Conservation (phyloP, 1,284 basidiomycete species). For the Leccinum solheimii region DNA sequence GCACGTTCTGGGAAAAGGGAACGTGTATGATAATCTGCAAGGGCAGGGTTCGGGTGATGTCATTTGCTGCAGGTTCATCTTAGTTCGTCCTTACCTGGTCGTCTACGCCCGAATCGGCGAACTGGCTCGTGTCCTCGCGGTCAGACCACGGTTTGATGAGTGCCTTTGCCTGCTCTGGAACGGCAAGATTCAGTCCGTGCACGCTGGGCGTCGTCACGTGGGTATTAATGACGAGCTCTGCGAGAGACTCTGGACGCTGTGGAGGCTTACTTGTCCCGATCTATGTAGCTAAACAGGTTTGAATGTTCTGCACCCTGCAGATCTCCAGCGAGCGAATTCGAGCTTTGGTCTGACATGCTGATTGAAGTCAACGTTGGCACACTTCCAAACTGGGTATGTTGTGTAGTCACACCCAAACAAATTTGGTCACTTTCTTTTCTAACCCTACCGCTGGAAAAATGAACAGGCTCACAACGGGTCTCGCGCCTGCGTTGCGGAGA, state of each 20-base stretch:
- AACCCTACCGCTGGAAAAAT: neutral
- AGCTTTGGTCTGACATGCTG: constrained; percentile 16
- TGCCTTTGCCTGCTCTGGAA: constrained; percentile 73
- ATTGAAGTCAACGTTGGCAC: constrained; percentile 2
- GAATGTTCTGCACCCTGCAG: constrained; percentile 45
- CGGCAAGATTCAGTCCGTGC: constrained; percentile 72
- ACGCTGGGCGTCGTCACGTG: constrained; percentile 50
- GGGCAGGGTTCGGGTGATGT: constrained; percentile 14
- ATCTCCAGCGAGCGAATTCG: constrained; percentile 31
- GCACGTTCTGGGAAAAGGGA: constrained; percentile 76
- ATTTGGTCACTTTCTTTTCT: constrained; percentile 3
- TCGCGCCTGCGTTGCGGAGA: constrained; percentile 15
- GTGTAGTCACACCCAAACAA: constrained; percentile 8
- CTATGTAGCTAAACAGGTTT: constrained; percentile 64
- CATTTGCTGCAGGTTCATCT: neutral
- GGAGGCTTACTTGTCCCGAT: constrained; percentile 63
- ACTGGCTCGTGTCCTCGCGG: constrained; percentile 64
- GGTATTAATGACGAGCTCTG: constrained; percentile 7
- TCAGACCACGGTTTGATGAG: constrained; percentile 81
- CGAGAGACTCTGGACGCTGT: neutral
- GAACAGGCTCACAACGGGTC: neutral
- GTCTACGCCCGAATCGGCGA: constrained; percentile 72
- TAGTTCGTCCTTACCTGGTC: constrained; percentile 59
- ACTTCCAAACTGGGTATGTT: constrained; percentile 17
- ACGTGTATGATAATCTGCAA: constrained; percentile 73